A percentile compares a stretch with the other conserved stretches of the same genome.
Evolutionary conservation across 2,329 filamentous ascomycete genomes (phyloP).

Genomic region (Boeremia exigua): DNA sequence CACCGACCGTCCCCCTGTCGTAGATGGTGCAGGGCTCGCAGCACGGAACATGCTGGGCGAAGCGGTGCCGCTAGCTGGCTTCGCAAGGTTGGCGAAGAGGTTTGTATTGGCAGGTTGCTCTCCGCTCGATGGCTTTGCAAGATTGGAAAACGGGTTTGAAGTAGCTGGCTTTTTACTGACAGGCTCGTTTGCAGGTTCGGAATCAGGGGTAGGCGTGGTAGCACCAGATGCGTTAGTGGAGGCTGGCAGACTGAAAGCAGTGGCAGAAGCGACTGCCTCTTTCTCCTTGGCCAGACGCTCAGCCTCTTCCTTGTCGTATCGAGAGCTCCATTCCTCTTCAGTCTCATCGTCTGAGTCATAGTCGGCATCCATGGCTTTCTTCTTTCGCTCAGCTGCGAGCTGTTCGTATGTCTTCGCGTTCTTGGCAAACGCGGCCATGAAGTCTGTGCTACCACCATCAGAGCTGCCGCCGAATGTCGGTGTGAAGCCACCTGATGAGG

Average conservation of each 20-base stretch:
- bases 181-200: conserved; percentile 2
- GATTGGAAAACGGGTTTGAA: conserved; percentile 21
- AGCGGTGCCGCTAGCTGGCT: conserved; percentile 30
- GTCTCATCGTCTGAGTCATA: conserved; percentile 47
- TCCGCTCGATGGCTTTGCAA: conserved; percentile 8
- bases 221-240: conserved; percentile 11
- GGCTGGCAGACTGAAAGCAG: conserved; percentile 27
- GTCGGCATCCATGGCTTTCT: conserved; percentile 44
- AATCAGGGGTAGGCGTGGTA: conserved; percentile 4
- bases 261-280: conserved; percentile 27
- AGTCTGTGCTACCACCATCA: conserved; percentile 22
- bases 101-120: conserved; percentile 22
- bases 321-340: conserved; percentile 41
- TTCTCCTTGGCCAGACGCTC: conserved; percentile 38
- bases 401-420: conserved; percentile 41
- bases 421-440: conserved; percentile 39
- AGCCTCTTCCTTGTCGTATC: conserved; percentile 40
- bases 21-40: conserved; percentile 41
- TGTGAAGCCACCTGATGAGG: conserved; percentile 13
- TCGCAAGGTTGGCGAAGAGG: conserved; percentile 26
- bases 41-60: conserved; percentile 33
- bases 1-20: conserved; percentile 37
- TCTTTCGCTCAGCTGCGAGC: conserved; percentile 42
- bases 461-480: conserved; percentile 25
- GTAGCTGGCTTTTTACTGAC: conserved; percentile 16